Percentiles rank a stretch among this genome's conserved stretches.
Conservation (phyloP, 192 early-diverging fungal genomes). For the Coemansia sp. region DNA sequence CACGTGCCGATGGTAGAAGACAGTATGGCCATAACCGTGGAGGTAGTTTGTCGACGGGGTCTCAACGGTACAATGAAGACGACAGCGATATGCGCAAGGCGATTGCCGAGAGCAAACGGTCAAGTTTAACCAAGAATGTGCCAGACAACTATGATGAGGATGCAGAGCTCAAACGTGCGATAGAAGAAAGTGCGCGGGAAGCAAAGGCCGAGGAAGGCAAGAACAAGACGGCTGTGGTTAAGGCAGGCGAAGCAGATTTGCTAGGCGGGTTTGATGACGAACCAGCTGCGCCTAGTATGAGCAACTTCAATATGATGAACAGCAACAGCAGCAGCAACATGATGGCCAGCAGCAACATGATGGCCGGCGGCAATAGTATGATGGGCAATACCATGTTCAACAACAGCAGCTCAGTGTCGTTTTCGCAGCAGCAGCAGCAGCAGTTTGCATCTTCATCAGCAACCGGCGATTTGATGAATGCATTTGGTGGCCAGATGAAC, state of each 20-base stretch:
- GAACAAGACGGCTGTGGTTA: neutral
- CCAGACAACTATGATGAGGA: slow-evolving; percentile 58
- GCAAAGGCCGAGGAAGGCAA: slow-evolving; percentile 48
- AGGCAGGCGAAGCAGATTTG: slow-evolving; percentile 30
- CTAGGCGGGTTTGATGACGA: slow-evolving; percentile 44
- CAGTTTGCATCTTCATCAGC: slow-evolving; percentile 31
- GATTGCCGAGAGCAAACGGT: slow-evolving; percentile 76
- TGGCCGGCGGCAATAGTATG: neutral
- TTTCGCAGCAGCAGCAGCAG: slow-evolving; percentile 36
- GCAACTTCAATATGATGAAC: slow-evolving; percentile 27
- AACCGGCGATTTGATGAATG: slow-evolving; percentile 28
- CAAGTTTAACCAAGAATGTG: slow-evolving; percentile 53
- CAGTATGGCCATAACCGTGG: slow-evolving; percentile 23
- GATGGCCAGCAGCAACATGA: neutral
- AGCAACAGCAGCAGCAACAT: slow-evolving; percentile 11
- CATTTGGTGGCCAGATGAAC: slow-evolving; percentile 24
- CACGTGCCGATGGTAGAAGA: slow-evolving; percentile 10
- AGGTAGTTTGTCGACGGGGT: slow-evolving; percentile 23
- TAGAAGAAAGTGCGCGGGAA: slow-evolving; percentile 81
- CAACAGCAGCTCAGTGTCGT: slow-evolving; percentile 14
- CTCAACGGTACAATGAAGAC: slow-evolving; percentile 59
- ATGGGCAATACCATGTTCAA: slow-evolving; percentile 8
- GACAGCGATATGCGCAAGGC: slow-evolving; percentile 79
- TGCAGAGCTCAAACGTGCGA: slow-evolving; percentile 70
- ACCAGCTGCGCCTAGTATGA: slow-evolving; percentile 12